A percentile compares a stretch with the other conserved stretches of the same genome.
phyloP scores from a whole-genome alignment of 345 rosid genomes.

The Populus davidiana region DNA sequence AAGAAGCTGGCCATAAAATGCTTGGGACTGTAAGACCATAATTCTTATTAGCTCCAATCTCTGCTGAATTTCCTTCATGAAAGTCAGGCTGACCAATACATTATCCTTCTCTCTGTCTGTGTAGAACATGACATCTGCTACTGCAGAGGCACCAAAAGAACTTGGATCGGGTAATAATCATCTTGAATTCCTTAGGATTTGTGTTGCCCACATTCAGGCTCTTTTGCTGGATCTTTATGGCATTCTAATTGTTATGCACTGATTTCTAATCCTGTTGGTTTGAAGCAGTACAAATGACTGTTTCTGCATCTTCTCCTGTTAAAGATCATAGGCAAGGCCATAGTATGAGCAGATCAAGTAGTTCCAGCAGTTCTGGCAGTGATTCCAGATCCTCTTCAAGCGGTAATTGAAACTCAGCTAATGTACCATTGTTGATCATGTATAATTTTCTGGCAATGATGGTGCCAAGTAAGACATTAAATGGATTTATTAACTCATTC shows the following conservation, averaged over 20 bases:
- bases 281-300: conserved; percentile 25
- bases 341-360: conserved; percentile 33
- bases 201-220: not conserved
- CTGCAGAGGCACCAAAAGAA: conserved; percentile 25
- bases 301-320: conserved; percentile 21
- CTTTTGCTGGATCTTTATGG: not conserved
- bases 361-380: conserved; percentile 48
- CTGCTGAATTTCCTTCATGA: not conserved
- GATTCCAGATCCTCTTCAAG: conserved; percentile 49
- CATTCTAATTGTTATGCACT: not conserved
- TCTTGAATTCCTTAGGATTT: conserved; percentile 5
- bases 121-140: conserved; percentile 32
- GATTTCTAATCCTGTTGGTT: conserved; percentile 5
- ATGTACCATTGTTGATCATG: not conserved
- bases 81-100: conserved; percentile 5
- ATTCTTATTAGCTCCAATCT: conserved; percentile 6
- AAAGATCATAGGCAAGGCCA: conserved; percentile 33
- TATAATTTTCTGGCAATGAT: not conserved
- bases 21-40: conserved; percentile 45
- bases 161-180: conserved; percentile 34
- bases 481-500: not conserved
- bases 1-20: conserved; percentile 35
- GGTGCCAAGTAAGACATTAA: not conserved
- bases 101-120: not conserved
- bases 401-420: conserved; percentile 27